Conservation (phyloP, 2,329 filamentous ascomycete genomes). For the Neonectria magnoliae region DNA sequence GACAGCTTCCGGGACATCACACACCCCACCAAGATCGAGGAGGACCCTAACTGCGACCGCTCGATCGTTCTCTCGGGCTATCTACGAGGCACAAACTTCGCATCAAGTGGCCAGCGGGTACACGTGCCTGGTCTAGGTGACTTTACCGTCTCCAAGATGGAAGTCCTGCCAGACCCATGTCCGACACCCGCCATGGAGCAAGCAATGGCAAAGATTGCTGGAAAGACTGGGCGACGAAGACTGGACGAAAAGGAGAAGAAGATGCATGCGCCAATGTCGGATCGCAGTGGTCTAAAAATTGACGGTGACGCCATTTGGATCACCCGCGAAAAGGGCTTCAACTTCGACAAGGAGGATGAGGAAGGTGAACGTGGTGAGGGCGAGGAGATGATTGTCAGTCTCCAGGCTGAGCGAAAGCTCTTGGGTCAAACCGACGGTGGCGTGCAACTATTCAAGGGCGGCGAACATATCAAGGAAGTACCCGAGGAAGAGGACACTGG, state of each 20-base stretch:
- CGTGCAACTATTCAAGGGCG: slow-evolving; percentile 85
- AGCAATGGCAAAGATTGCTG: slow-evolving; percentile 82
- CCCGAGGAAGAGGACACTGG: slow-evolving; percentile 66
- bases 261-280: slow-evolving; percentile 96
- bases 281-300: slow-evolving; percentile 93
- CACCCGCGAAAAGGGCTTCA: slow-evolving; percentile 75
- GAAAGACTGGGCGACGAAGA: slow-evolving; percentile 81
- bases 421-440: slow-evolving; percentile 85
- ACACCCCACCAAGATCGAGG: slow-evolving; percentile 89
- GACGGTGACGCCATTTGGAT: slow-evolving; percentile 98
- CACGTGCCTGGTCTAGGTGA: slow-evolving; percentile 95
- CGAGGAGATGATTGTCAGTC: slow-evolving; percentile 90
- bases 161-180: slow-evolving; percentile 91
- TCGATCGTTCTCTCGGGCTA: slow-evolving; percentile 94
- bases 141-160: slow-evolving; percentile 83
- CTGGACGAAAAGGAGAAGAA: slow-evolving; percentile 97
- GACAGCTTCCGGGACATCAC: slow-evolving; percentile 97
- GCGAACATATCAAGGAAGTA: slow-evolving; percentile 71
- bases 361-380: slow-evolving; percentile 86
- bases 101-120: slow-evolving; percentile 83
- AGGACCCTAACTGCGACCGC: slow-evolving; percentile 88
- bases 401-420: slow-evolving; percentile 84
- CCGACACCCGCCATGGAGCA: slow-evolving; percentile 93
- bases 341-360: slow-evolving; percentile 75
- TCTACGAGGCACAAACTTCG: slow-evolving; percentile 92